Conservation (phyloP, 768 basidiomycete species). For the Suillus paluster region DNA sequence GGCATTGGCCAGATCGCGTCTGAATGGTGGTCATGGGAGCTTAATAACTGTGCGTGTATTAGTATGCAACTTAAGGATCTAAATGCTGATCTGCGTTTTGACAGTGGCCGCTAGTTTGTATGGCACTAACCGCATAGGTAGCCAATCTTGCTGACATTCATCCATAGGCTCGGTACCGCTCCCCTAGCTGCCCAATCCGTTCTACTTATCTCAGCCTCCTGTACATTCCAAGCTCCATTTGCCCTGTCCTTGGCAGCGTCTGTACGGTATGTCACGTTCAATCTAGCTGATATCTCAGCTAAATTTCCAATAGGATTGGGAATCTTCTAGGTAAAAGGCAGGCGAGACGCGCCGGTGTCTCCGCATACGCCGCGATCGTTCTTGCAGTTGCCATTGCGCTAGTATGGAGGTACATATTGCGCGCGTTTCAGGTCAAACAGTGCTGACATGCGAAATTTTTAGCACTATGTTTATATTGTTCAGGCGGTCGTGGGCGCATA, state of each 20-base stretch:
- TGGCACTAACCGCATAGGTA: conserved; percentile 11
- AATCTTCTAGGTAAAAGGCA: conserved; percentile 87
- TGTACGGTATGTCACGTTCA: conserved; percentile 64
- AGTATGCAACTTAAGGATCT: conserved; percentile 1
- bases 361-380: conserved; percentile 65
- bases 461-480: conserved; percentile 63
- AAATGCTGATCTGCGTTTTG: background rate
- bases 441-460: background rate
- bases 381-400: conserved; percentile 68
- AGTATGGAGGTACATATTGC: conserved; percentile 58
- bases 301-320: conserved; percentile 60
- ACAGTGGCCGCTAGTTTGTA: conserved; percentile 60
- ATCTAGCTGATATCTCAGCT: background rate
- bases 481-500: conserved; percentile 67
- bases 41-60: conserved; percentile 53
- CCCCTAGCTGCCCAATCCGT: conserved; percentile 90
- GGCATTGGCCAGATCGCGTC: conserved; percentile 83
- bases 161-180: conserved; percentile 71
- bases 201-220: conserved; percentile 73
- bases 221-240: conserved; percentile 84
- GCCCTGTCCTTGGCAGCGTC: conserved; percentile 82
- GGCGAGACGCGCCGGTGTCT: conserved; percentile 69
- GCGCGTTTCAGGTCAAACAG: conserved; percentile 1
- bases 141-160: conserved; percentile 14
- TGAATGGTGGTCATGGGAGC: conserved; percentile 99